Base-by-base conservation (phyloP, 331 rosid species). In the Saraca asoca region DNA sequence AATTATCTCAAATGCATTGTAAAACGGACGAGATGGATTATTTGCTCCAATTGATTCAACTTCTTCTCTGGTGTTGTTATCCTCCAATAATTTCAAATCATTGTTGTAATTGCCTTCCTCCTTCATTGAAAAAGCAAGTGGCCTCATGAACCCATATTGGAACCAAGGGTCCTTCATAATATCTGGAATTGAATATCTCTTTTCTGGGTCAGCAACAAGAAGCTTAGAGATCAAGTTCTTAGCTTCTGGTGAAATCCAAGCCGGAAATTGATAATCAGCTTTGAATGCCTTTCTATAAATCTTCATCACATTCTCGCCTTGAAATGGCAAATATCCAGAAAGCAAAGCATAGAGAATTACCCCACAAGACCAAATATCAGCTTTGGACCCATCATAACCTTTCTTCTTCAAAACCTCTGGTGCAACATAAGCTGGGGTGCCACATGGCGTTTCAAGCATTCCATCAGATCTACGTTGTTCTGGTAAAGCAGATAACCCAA, bases 391-490 rank as follows among this genome's bases (percentile, higher is more conserved):
- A 20, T 90, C 90, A 9, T 90, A 90, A 0, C 96, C 96, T 7
- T 60, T 76, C 65, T 85, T 90, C 62, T 84, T 80, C 54, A 90
- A 66, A 0, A 90, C 78, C 79, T 90, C 96, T 2, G 96, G 96
- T 0, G 95, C 96, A 41, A 90, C 90, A 60, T 90, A 90, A 0
- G 95, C 87, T 9, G 92, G 96, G 0, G 96, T 87, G 2, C 96
- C 96, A 18, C 96, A 90, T 55, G 82, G 88, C 7, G 96, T 90
- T 12, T 79, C 70, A 0, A 90, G 90, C 88, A 90, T 63, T 0
- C 96, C 92, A 38, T 90, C 95, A 2, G 69, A 76, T 18, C 95
- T 20, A 5, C 81, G 81, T 51, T 87, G 91, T 15, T 90, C 88
- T 13, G 92, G 90, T 76, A 90, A 39, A 0, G 95, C 95, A 0